Evolutionary conservation across 345 rosid genomes (phyloP).

Genomic region (Hibiscus tridactylites): DNA sequence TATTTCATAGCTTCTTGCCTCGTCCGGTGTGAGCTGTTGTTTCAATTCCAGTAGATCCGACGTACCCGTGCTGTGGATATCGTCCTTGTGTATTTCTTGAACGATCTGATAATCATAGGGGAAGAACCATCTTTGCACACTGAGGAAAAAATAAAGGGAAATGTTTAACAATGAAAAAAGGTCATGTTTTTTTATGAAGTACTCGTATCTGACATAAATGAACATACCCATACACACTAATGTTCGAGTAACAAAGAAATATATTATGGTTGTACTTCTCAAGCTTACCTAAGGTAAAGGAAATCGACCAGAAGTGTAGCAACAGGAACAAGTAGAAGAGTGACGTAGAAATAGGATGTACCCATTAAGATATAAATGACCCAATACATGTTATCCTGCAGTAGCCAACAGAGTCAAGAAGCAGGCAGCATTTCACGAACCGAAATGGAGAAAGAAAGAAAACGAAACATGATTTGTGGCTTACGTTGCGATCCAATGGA

Average conservation of each 20-base stretch:
- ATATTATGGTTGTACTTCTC: slow-evolving; percentile 4
- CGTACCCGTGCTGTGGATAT: neutral
- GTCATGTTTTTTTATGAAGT: too few relatives aligned
- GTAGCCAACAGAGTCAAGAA: slow-evolving; percentile 4
- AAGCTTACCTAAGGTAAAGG: slow-evolving; percentile 67
- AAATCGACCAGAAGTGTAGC: slow-evolving; percentile 89
- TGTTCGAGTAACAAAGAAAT: too few relatives aligned
- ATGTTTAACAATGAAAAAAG: too few relatives aligned
- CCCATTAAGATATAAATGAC: slow-evolving; percentile 88
- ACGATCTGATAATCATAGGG: neutral
- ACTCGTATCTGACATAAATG: too few relatives aligned
- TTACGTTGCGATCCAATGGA: slow-evolving; percentile 30
- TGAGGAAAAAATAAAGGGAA: neutral
- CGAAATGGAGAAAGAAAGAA: neutral
- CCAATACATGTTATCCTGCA: slow-evolving; percentile 75
- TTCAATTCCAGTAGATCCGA: neutral
- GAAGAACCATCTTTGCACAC: neutral
- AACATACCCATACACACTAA: too few relatives aligned
- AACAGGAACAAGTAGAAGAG: slow-evolving; percentile 70
- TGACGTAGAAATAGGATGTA: slow-evolving; percentile 75
- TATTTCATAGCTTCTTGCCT: neutral
- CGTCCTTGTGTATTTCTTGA: neutral
- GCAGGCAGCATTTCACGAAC: slow-evolving; percentile 10
- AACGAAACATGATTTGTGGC: neutral
- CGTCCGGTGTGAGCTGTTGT: neutral